phyloP scores from a whole-genome alignment of 192 early-diverging fungal genomes.

The Backusella sp. region DNA sequence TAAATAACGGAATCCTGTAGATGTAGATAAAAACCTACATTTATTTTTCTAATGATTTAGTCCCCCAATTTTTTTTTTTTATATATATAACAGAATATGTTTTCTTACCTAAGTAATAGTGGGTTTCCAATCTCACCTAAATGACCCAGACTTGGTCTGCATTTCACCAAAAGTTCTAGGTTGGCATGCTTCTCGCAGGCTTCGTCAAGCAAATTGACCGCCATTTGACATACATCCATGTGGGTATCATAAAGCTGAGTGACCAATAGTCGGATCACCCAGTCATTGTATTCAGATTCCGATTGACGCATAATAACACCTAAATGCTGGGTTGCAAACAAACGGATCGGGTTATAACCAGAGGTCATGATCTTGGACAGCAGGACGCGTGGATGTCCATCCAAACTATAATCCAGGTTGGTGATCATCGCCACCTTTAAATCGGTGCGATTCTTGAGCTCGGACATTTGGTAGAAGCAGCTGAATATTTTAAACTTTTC shows the following conservation, averaged over 20 bases:
- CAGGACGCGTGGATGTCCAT: slow-evolving; percentile 78
- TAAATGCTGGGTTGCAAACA: slow-evolving; percentile 73
- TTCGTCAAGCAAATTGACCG: slow-evolving; percentile 65
- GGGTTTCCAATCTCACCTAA: slow-evolving; percentile 69
- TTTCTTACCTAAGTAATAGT: slow-evolving; percentile 53
- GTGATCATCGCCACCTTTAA: slow-evolving; percentile 70
- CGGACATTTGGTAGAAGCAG: slow-evolving; percentile 75
- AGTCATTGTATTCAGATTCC: slow-evolving; percentile 62
- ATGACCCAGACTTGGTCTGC: slow-evolving; percentile 73
- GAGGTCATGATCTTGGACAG: slow-evolving; percentile 85
- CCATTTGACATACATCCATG: slow-evolving; percentile 67
- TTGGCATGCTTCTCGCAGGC: slow-evolving; percentile 64
- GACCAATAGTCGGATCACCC: slow-evolving; percentile 68
- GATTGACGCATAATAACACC: slow-evolving; percentile 59
- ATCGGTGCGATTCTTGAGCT: slow-evolving; percentile 76
- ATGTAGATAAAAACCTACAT: slow-evolving; percentile 60
- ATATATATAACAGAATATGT: background rate
- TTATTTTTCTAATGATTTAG: slow-evolving; percentile 4
- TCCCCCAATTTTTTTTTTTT: background rate
- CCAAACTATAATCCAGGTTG: slow-evolving; percentile 72
- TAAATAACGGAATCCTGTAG: slow-evolving; percentile 71
- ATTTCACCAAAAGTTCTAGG: slow-evolving; percentile 67
- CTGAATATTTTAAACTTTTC: slow-evolving; percentile 81
- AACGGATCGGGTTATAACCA: slow-evolving; percentile 75
- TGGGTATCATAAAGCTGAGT: slow-evolving; percentile 80